Base-by-base conservation (phyloP, 345 rosid genomes). In the Populus euphratica region DNA sequence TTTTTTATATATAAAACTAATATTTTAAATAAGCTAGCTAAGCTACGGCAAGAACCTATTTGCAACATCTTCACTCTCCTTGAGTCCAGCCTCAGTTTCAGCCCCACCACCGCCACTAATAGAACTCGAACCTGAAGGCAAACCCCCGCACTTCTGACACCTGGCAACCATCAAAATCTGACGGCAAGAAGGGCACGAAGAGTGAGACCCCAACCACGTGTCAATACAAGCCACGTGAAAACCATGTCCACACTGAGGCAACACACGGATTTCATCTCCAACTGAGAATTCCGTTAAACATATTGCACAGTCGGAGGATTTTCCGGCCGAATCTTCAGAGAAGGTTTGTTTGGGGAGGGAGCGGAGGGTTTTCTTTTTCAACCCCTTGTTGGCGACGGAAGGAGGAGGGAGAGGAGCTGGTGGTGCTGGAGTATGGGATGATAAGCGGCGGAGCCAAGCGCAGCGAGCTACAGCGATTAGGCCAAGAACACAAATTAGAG, bases 151-250 rank as follows among this genome's bases (percentile, higher is more conserved):
- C 86, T 91, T 90, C 25, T 88, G 90, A 78, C 95, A 89, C 74
- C 95, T 78, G 29, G 89, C 71, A 21, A 89, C 91, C 31, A 80
- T 90, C 70, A 91, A 76, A 31, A 91, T 86, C 82, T 90, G 93
- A 67, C 97, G 97, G 89, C 97, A 92, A 1, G 96, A 96, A 21
- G 98, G 99, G 79, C 99, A 96, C 2, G 99, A 91, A 10, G 98
- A 96, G 86, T 89, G 98, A 29, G 97, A 89, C 14, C 91, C 95
- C 0, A 96, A 89, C 99, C 99, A 96, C 73, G 88, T 88, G 87
- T 96, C 98, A 41, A 96, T 92, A 78, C 99, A 96, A 38, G 77
- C 76, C 47, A 92, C 90, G 82, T 96, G 99, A 86, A 96, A 96
- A 10, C 89, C 93, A 61, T 96, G 98, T 1, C 91, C 91, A 73